Evolutionary conservation across 352 stramenopile genomes (phyloP).

Genomic region (Aphanomyces astaci): DNA sequence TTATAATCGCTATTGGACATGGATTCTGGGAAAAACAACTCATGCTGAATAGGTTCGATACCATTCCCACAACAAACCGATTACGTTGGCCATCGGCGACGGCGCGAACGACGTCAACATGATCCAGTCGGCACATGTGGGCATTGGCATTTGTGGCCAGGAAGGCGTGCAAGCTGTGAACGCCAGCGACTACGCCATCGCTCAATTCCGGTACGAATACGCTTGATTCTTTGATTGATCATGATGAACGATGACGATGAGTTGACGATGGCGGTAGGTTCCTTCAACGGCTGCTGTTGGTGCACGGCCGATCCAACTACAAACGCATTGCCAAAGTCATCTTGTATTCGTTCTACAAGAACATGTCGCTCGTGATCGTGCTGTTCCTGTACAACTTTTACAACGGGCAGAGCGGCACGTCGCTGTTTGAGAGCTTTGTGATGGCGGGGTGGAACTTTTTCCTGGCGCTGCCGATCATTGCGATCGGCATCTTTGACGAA

Average conservation of each 20-base stretch:
- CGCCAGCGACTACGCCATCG: slow-evolving; percentile 89
- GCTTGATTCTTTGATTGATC: slow-evolving; percentile 37
- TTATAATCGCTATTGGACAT: slow-evolving; percentile 71
- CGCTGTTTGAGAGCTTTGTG: slow-evolving; percentile 57
- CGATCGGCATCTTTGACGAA: slow-evolving; percentile 29
- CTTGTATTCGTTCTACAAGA: slow-evolving; percentile 98
- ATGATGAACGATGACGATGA: too few relatives aligned
- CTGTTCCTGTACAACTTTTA: slow-evolving; percentile 90
- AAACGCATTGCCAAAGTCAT: slow-evolving; percentile 91
- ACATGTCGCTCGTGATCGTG: slow-evolving; percentile 90
- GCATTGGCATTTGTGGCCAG: slow-evolving; percentile 96
- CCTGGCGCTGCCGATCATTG: slow-evolving; percentile 57
- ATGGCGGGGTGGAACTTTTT: slow-evolving; percentile 60
- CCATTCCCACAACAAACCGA: slow-evolving; percentile 67
- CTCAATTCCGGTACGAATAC: slow-evolving; percentile 95
- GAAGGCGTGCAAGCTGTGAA: slow-evolving; percentile 98
- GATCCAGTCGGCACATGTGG: slow-evolving; percentile 97
- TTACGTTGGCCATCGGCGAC: slow-evolving; percentile 95
- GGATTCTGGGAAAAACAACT: slow-evolving; percentile 70
- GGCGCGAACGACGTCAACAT: slow-evolving; percentile 98
- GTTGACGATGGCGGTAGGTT: slow-evolving; percentile 94
- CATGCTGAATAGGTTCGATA: slow-evolving; percentile 40
- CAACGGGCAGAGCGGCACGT: slow-evolving; percentile 83
- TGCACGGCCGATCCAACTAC: slow-evolving; percentile 97
- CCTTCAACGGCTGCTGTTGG: slow-evolving; percentile 88